Conservation (phyloP, 306 rosid genomes). For the Gynostemma pentaphyllum region DNA sequence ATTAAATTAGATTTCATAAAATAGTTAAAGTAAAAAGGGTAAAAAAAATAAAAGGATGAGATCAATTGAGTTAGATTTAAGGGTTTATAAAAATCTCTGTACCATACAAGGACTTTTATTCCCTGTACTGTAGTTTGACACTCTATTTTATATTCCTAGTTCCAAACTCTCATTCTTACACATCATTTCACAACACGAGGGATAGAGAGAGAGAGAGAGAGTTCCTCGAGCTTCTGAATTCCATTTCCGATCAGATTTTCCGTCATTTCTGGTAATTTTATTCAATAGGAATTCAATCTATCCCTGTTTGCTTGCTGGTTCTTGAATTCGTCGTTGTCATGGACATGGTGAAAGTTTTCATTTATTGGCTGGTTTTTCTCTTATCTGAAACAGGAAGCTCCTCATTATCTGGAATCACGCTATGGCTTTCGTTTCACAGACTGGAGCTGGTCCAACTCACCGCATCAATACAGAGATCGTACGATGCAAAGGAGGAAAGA, state of each 20-base stretch:
- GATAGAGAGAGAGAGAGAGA: neutral
- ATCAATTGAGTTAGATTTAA: too few species aligned
- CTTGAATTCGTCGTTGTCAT: neutral
- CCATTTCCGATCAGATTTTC: neutral
- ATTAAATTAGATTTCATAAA: too few species aligned
- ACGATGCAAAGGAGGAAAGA: conserved; percentile 20
- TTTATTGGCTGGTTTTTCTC: neutral
- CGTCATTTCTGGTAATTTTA: neutral
- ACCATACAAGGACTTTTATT: too few species aligned
- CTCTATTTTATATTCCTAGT: too few species aligned
- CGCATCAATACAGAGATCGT: conserved; percentile 20
- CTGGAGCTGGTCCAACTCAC: conserved; percentile 23
- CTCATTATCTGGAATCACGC: conserved; percentile 11
- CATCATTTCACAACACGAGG: neutral
- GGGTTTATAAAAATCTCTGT: too few species aligned
- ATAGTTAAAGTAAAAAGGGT: too few species aligned
- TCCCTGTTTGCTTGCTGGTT: neutral
- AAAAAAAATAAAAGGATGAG: too few species aligned
- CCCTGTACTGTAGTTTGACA: too few species aligned
- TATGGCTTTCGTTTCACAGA: conserved; percentile 48
- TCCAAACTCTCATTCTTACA: neutral
- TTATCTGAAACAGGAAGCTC: neutral
- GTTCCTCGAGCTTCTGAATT: neutral
- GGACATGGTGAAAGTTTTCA: too few species aligned
- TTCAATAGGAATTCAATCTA: neutral